Conservation (phyloP, 805 yeast genomes). For the Candida ficus region DNA sequence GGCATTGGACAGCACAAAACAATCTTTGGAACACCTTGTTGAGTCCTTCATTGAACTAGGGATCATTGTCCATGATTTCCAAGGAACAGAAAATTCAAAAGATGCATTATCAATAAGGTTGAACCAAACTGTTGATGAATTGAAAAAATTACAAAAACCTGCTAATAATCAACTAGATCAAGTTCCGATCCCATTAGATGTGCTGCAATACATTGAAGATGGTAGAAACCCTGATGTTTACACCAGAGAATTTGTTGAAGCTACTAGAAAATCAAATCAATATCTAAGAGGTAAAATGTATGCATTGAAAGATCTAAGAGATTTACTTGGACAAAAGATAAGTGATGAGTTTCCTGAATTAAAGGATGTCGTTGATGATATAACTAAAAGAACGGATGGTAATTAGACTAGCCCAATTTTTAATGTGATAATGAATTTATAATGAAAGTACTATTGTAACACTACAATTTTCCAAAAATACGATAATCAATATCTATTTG, state of each 20-base stretch:
- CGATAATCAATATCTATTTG: too few relatives aligned
- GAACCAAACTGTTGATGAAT: constrained; percentile 37
- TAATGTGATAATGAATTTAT: background rate
- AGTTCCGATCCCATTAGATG: constrained; percentile 69
- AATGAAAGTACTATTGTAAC: too few relatives aligned
- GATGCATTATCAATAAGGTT: constrained; percentile 40
- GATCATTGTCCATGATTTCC: constrained; percentile 87
- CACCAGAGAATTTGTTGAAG: constrained; percentile 93
- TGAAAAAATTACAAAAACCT: constrained; percentile 29
- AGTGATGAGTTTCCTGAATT: constrained; percentile 77
- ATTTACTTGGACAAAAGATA: constrained; percentile 63
- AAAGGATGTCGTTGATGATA: constrained; percentile 49
- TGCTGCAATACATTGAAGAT: constrained; percentile 87
- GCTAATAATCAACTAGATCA: constrained; percentile 30
- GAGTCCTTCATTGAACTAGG: constrained; percentile 88
- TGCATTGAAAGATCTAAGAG: constrained; percentile 60
- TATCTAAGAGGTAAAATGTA: constrained; percentile 77
- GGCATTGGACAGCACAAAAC: constrained; percentile 26
- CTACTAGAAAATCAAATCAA: constrained; percentile 86
- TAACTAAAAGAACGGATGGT: constrained; percentile 39
- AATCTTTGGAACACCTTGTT: constrained; percentile 43
- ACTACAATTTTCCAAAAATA: too few relatives aligned
- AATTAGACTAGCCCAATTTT: background rate
- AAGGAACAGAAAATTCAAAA: constrained; percentile 79
- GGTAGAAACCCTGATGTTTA: constrained; percentile 97